Conservation (phyloP, 306 rosid genomes). For the Fragaria vesca region DNA sequence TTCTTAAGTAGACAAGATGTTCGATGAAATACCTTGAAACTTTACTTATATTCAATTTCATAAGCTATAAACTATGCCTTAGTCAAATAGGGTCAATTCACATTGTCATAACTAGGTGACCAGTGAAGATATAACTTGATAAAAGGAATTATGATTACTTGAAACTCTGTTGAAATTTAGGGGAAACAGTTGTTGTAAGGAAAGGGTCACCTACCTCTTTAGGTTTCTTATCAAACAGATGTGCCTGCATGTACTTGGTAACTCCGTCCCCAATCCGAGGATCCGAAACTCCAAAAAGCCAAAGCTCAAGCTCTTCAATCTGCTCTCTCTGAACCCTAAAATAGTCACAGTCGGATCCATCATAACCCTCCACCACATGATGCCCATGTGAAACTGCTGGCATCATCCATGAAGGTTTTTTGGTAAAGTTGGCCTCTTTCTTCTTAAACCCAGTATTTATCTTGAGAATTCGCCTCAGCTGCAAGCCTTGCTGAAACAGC, state of each 20-base stretch:
- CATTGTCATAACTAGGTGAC: not conserved
- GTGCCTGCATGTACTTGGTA: slow-evolving; percentile 61
- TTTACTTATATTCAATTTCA: not conserved
- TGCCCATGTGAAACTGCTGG: slow-evolving; percentile 79
- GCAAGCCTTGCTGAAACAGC: slow-evolving; percentile 35
- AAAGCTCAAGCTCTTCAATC: slow-evolving; percentile 53
- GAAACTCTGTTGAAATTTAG: not conserved
- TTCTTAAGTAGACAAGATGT: not conserved
- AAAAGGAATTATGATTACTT: not conserved
- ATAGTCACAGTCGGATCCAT: slow-evolving; percentile 44
- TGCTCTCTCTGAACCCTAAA: slow-evolving; percentile 78
- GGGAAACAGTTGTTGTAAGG: not conserved
- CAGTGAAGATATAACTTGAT: not conserved
- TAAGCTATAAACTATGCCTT: not conserved
- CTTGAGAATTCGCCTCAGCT: slow-evolving; percentile 39
- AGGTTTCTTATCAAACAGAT: slow-evolving; percentile 63
- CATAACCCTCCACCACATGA: slow-evolving; percentile 44
- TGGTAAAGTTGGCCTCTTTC: slow-evolving; percentile 20
- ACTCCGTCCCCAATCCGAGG: slow-evolving; percentile 56
- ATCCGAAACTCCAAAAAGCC: slow-evolving; percentile 80
- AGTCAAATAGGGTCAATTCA: not conserved
- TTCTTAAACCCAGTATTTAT: slow-evolving; percentile 34
- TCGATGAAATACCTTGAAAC: not conserved
- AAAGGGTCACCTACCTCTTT: slow-evolving; percentile 43
- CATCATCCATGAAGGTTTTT: slow-evolving; percentile 68